Conservation (phyloP, 331 rosid genomes). For the Prunus yedoensis region DNA sequence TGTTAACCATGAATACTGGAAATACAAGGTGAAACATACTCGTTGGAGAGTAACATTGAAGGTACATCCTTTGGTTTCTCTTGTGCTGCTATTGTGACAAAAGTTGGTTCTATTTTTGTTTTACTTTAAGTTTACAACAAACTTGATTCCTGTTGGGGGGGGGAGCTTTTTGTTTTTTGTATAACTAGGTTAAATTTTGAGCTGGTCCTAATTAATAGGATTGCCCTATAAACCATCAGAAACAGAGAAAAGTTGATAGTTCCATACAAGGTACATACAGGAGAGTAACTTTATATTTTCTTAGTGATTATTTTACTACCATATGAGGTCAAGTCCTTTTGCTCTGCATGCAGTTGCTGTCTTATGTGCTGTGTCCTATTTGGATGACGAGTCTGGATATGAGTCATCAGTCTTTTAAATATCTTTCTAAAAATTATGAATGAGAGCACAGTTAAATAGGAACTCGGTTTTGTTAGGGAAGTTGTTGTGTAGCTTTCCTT, state of each 20-base stretch:
- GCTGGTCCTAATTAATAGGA: neutral
- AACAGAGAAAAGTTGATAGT: neutral
- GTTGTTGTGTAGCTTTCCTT: neutral
- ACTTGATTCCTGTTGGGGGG: neutral
- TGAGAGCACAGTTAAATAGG: neutral
- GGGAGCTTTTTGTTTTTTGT: neutral
- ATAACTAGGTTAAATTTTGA: constrained; percentile 1
- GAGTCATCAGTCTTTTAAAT: neutral
- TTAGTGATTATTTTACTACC: neutral
- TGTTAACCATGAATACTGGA: constrained; percentile 86
- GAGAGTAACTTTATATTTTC: neutral
- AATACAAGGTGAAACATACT: constrained; percentile 71
- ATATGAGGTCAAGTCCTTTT: neutral
- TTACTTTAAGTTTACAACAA: neutral
- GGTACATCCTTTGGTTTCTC: constrained; percentile 48
- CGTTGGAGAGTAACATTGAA: constrained; percentile 84
- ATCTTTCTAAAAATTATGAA: neutral
- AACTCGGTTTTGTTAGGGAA: neutral
- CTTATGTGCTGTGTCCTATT: neutral
- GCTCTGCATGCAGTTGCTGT: neutral
- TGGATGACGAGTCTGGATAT: neutral
- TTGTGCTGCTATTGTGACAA: constrained; percentile 5
- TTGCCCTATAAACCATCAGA: neutral
- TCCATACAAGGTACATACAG: neutral
- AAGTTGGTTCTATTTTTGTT: constrained; percentile 5